Evolutionary conservation across 352 stramenopile species (phyloP).

Genomic region (Pythium guiyangense): DNA sequence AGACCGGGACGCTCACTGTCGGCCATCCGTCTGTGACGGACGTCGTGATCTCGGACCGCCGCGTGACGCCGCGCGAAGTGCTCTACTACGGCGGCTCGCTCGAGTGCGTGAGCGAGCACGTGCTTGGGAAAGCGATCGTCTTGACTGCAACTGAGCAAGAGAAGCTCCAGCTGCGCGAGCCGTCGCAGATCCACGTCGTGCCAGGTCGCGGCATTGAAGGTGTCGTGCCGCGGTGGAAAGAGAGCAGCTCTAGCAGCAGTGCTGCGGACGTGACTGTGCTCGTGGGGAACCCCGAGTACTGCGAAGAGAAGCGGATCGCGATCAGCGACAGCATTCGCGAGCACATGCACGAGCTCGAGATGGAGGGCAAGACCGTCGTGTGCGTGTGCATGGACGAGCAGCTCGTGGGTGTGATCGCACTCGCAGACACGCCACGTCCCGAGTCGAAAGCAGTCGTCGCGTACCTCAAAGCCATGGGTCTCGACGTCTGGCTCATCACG

Average conservation of each 20-base stretch:
- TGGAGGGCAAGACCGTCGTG: slow-evolving; percentile 84
- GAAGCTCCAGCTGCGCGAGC: slow-evolving; percentile 68
- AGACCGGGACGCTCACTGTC: slow-evolving; percentile 90
- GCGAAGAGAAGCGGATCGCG: slow-evolving; percentile 72
- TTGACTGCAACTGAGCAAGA: slow-evolving; percentile 69
- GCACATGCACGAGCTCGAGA: slow-evolving; percentile 79
- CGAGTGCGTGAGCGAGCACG: slow-evolving; percentile 84
- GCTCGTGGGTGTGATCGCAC: slow-evolving; percentile 66
- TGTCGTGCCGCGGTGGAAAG: slow-evolving; percentile 33
- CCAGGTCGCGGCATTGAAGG: slow-evolving; percentile 77
- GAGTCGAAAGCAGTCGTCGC: slow-evolving; percentile 72
- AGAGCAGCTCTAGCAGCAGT: neutral
- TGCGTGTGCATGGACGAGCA: slow-evolving; percentile 69
- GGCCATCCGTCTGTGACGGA: slow-evolving; percentile 79
- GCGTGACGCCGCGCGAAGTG: slow-evolving; percentile 62
- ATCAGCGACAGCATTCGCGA: slow-evolving; percentile 54
- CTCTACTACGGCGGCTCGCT: slow-evolving; percentile 77
- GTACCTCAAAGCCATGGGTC: slow-evolving; percentile 72
- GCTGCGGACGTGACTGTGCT: slow-evolving; percentile 39
- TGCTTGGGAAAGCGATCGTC: slow-evolving; percentile 82
- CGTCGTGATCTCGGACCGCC: slow-evolving; percentile 59
- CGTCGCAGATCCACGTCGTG: slow-evolving; percentile 65
- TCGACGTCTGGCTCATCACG: slow-evolving; percentile 86
- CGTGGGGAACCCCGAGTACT: slow-evolving; percentile 76
- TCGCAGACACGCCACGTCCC: slow-evolving; percentile 69